phyloP scores from a whole-genome alignment of 768 basidiomycete genomes.

The Rhizopogon sp. region DNA sequence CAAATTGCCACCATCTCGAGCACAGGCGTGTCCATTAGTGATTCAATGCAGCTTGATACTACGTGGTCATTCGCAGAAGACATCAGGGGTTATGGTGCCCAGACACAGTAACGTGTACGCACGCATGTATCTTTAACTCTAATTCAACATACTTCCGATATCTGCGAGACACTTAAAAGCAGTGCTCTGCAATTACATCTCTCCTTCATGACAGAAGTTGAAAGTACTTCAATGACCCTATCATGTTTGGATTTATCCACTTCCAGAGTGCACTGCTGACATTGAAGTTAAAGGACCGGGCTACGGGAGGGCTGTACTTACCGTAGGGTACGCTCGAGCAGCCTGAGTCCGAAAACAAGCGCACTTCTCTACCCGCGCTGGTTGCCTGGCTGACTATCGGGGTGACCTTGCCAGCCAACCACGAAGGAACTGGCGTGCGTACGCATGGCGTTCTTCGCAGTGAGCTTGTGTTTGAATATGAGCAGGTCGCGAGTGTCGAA shows the following conservation, averaged over 20 bases:
- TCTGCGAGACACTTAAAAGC: background rate
- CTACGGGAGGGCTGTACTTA: background rate
- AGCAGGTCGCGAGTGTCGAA: background rate
- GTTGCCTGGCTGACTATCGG: background rate
- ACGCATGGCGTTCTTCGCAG: background rate
- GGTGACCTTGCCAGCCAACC: background rate
- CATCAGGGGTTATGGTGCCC: conserved; percentile 86
- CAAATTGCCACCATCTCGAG: conserved; percentile 90
- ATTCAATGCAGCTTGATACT: conserved; percentile 70
- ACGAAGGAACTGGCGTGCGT: background rate
- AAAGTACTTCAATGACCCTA: background rate
- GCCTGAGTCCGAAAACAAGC: background rate
- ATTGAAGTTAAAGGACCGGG: background rate
- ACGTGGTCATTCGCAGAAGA: conserved; percentile 91
- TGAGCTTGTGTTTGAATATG: background rate
- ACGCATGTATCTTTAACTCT: conserved; percentile 1
- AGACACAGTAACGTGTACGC: conserved; percentile 59
- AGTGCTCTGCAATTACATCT: background rate
- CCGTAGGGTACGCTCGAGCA: background rate
- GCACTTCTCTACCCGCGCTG: background rate
- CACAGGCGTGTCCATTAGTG: conserved; percentile 73
- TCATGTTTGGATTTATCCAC: background rate
- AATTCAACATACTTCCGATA: background rate
- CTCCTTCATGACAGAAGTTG: background rate
- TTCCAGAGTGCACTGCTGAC: background rate